Percentiles rank a stretch among this genome's conserved stretches.
Evolutionary conservation across 2,329 filamentous ascomycete species (phyloP).

Genomic region (Talaromyces islandicus): DNA sequence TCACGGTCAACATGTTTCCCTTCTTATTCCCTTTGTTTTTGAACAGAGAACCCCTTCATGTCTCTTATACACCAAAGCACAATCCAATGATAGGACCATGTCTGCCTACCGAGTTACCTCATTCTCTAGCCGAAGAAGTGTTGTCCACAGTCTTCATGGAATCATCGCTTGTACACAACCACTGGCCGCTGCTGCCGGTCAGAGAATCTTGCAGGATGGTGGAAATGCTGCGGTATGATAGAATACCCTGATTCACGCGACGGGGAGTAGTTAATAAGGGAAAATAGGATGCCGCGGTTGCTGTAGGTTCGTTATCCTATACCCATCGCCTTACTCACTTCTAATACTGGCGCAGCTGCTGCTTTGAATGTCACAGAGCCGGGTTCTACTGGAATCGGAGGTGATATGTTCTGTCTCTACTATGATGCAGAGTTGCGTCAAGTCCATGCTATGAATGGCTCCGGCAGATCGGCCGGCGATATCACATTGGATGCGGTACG

Average conservation of each 20-base stretch:
- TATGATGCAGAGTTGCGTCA: conserved; percentile 77
- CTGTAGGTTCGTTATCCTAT: conserved; percentile 54
- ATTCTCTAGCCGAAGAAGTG: conserved; percentile 69
- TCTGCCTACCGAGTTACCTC: neutral
- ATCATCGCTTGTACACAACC: conserved; percentile 89
- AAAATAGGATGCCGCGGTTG: conserved; percentile 79
- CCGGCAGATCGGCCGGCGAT: conserved; percentile 68
- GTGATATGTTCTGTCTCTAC: conserved; percentile 94
- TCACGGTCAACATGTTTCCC: neutral
- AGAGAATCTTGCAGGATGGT: conserved; percentile 75
- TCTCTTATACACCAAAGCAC: neutral
- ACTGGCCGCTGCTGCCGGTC: conserved; percentile 78
- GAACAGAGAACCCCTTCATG: conserved; percentile 19
- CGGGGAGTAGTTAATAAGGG: neutral
- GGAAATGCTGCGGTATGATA: conserved; percentile 81
- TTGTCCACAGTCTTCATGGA: conserved; percentile 85
- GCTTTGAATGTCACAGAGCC: conserved; percentile 92
- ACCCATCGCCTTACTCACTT: neutral
- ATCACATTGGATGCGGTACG: conserved; percentile 65
- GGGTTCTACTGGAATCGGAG: conserved; percentile 86
- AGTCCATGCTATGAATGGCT: conserved; percentile 84
- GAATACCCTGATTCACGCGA: neutral
- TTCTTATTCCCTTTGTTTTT: neutral
- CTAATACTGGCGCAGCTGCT: conserved; percentile 54
- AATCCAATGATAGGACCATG: neutral